Base-by-base conservation (phyloP, 2,329 filamentous ascomycete species). In the Cadophora gregata region DNA sequence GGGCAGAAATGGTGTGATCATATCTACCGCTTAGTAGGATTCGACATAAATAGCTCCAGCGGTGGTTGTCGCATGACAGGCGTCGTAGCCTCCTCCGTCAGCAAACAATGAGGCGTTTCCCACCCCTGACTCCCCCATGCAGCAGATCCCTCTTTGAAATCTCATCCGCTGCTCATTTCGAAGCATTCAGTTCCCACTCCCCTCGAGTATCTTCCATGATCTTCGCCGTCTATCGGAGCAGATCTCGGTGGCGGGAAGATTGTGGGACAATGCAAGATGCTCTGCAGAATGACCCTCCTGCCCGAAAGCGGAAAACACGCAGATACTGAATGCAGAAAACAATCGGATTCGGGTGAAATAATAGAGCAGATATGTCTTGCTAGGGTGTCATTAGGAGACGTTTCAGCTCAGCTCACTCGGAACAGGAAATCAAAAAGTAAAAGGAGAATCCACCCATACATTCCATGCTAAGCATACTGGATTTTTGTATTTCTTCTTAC, bases 231-330 rank as follows among this genome's bases (percentile, higher is more conserved):
- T 25, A 24, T 38, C 6, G 33, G 31, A 27, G 33, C 10, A 27
- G 25, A n/a, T 53, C 55, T 59, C 45, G 55, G 55, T 21, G 33
- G 33, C 21, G 33, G 55, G 21, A 59, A 24, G 55, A 21, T 19
- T 21, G n/a, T n/a, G 5, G 42, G 33, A 31, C n/a, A 36, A 38
- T 45, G 55, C 55, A 59, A 59, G 33, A 59, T 59, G 55, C 33
- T 36, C 45, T 59, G 55, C 55, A 59, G 55, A 21, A 42, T 59
- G 33, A 9, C 4, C 33, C 55, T 16, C 27, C 38, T n/a, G 9
- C 25, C 33, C 33, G 31, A 59, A 45, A 59, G n/a, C 55, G 55
- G 55, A 59, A 21, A 24, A 16, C 29, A 24, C n/a, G 9, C 25
- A 58, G 29, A 38, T 58, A 29, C 21, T 38, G 10, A 14, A 50